phyloP scores from a whole-genome alignment of 2,329 filamentous ascomycete species.

The Penicillium sp. region DNA sequence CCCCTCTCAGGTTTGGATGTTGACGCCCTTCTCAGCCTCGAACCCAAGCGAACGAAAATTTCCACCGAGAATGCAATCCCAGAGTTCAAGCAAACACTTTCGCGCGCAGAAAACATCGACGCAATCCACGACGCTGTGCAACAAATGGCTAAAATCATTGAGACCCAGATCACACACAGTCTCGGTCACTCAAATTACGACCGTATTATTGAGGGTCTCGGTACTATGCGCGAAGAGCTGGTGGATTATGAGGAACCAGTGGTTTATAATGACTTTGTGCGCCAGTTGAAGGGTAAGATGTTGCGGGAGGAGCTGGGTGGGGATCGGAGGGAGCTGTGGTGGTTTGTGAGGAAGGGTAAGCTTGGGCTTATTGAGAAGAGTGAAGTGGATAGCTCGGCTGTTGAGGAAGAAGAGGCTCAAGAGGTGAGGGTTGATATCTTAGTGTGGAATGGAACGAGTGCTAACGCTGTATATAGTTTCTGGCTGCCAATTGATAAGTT shows the following conservation, averaged over 20 bases:
- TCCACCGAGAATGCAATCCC: constrained; percentile 76
- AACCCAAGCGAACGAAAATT: constrained; percentile 53
- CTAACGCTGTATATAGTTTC: constrained; percentile 9
- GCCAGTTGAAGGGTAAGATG: constrained; percentile 69
- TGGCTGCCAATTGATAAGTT: neutral
- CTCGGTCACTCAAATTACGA: constrained; percentile 74
- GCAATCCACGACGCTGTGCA: constrained; percentile 66
- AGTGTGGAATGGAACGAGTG: neutral
- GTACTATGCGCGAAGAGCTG: constrained; percentile 75
- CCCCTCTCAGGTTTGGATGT: constrained; percentile 89
- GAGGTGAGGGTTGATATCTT: constrained; percentile 40
- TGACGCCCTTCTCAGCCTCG: constrained; percentile 69
- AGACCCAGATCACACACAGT: constrained; percentile 67
- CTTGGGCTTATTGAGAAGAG: constrained; percentile 71
- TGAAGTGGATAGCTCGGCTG: constrained; percentile 62
- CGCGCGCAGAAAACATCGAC: constrained; percentile 58
- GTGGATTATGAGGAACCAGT: constrained; percentile 71
- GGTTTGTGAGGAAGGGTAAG: constrained; percentile 63
- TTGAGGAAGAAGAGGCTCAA: constrained; percentile 69
- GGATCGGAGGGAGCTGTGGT: constrained; percentile 81
- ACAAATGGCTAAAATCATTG: constrained; percentile 73
- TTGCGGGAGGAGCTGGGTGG: constrained; percentile 70
- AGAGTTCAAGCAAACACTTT: constrained; percentile 81
- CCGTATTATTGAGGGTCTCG: constrained; percentile 71
- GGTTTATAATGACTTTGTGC: constrained; percentile 74